These are phyloP conservation scores for Euphorbia corollata DNA, from an alignment of 441 rosid genomes.

Conservation along the genomic window DNA sequence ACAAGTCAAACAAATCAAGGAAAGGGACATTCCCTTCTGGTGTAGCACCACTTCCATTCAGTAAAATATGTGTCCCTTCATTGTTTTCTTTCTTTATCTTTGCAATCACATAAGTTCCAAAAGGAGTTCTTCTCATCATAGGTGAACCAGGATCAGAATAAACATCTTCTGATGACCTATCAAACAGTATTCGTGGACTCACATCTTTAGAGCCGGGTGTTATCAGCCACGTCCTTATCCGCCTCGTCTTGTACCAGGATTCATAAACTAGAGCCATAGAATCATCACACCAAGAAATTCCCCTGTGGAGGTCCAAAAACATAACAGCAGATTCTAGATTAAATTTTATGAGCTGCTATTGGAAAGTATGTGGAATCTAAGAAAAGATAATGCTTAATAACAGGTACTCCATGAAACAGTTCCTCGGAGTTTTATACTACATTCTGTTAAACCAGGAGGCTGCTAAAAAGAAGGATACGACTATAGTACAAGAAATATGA, in stretches of 20 bases:
- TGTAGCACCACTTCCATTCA: conserved; percentile 93
- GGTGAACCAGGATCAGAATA: conserved; percentile 98
- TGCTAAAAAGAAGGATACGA: background rate
- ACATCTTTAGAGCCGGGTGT: conserved; percentile 61
- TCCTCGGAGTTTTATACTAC: background rate
- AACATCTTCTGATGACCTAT: conserved; percentile 92
- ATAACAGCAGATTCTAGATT: conserved; percentile 12
- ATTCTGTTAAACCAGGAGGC: background rate
- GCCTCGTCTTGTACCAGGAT: conserved; percentile 91
- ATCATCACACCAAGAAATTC: conserved; percentile 92
- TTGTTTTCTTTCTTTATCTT: conserved; percentile 61
- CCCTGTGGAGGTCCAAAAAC: conserved; percentile 38
- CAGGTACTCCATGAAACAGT: background rate
- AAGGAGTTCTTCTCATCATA: conserved; percentile 71
- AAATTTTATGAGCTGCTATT: conserved; percentile 13
- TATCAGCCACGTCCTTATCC: conserved; percentile 79
- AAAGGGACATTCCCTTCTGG: conserved; percentile 94
- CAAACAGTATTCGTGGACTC: conserved; percentile 71
- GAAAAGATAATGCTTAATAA: background rate
- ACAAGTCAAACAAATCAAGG: conserved; percentile 94
- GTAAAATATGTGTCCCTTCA: conserved; percentile 53
- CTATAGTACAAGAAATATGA: background rate
- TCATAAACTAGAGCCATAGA: conserved; percentile 80
- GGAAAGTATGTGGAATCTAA: conserved; percentile 1
- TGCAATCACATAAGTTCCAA: conserved; percentile 82